phyloP scores from a whole-genome alignment of 495 filamentous ascomycete genomes.

The Neurospora intermedia region DNA sequence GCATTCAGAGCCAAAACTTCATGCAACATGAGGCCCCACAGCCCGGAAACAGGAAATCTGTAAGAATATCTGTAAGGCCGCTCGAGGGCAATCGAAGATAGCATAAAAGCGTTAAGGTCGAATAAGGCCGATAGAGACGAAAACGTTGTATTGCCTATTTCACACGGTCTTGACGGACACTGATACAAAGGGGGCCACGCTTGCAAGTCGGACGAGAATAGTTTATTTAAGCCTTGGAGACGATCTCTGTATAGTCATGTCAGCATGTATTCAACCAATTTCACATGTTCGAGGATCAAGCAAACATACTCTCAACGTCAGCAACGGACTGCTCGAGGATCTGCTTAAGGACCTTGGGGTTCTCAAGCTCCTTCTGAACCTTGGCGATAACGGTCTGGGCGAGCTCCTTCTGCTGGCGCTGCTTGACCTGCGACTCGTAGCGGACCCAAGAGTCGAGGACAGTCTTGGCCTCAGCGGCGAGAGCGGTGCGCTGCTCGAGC shows the following conservation, averaged over 20 bases:
- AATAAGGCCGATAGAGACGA: conserved; percentile 3
- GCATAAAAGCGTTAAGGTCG: neutral
- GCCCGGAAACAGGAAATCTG: neutral
- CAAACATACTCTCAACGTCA: conserved; percentile 87
- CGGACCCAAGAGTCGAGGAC: conserved; percentile 97
- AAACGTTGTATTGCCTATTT: conserved; percentile 31
- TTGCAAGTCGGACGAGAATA: conserved; percentile 25
- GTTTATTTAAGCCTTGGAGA: conserved; percentile 40
- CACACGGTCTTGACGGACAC: conserved; percentile 35
- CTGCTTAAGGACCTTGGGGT: conserved; percentile 86
- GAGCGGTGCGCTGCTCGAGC: conserved; percentile 86
- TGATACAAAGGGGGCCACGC: conserved; percentile 38
- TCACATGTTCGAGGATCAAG: neutral
- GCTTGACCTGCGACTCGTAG: conserved; percentile 97
- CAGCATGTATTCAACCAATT: conserved; percentile 6
- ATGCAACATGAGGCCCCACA: neutral
- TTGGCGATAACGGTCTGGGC: conserved; percentile 86
- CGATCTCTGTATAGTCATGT: conserved; percentile 33
- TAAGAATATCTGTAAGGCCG: neutral
- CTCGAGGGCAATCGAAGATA: neutral
- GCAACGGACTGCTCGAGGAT: conserved; percentile 90
- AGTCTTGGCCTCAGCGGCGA: conserved; percentile 83
- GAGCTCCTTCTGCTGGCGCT: conserved; percentile 92
- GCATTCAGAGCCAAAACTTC: neutral
- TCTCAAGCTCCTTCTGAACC: conserved; percentile 97